phyloP scores from a whole-genome alignment of 345 rosid genomes.

The Nasturtium officinale region DNA sequence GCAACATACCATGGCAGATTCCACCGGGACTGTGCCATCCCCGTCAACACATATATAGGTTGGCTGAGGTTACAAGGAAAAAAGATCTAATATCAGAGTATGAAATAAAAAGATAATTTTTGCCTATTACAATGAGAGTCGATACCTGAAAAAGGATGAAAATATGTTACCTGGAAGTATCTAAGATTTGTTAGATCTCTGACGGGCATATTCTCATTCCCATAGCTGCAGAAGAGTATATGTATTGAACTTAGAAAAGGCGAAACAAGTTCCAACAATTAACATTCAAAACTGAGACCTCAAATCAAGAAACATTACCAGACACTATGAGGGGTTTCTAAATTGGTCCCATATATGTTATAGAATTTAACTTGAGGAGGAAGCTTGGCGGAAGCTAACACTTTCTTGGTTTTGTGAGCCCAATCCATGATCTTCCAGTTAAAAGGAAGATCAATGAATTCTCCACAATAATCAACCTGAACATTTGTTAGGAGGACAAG shows the following conservation, averaged over 20 bases:
- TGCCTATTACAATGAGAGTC: not conserved
- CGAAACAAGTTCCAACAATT: not conserved
- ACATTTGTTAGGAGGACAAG: not conserved
- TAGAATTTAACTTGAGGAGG: slow-evolving; percentile 87
- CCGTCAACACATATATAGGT: slow-evolving; percentile 81
- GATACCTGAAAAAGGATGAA: slow-evolving; percentile 4
- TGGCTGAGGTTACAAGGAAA: slow-evolving; percentile 58
- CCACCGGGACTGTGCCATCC: slow-evolving; percentile 93
- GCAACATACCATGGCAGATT: slow-evolving; percentile 79
- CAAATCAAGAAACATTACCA: slow-evolving; percentile 57
- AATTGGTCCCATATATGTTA: slow-evolving; percentile 81
- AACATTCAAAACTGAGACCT: slow-evolving; percentile 4
- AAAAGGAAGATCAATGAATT: slow-evolving; percentile 70
- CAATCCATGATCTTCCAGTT: slow-evolving; percentile 83
- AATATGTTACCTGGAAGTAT: slow-evolving; percentile 58
- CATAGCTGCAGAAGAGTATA: slow-evolving; percentile 65
- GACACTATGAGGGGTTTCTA: slow-evolving; percentile 88
- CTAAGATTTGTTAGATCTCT: slow-evolving; percentile 58
- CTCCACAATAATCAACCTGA: slow-evolving; percentile 73
- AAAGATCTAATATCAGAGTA: slow-evolving; percentile 10
- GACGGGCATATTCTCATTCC: slow-evolving; percentile 75
- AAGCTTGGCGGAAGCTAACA: slow-evolving; percentile 66
- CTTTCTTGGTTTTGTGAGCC: slow-evolving; percentile 68
- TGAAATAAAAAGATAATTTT: not conserved
- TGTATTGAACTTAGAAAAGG: not conserved